Conservation (phyloP, 768 basidiomycete species). For the Royoungia palumana region DNA sequence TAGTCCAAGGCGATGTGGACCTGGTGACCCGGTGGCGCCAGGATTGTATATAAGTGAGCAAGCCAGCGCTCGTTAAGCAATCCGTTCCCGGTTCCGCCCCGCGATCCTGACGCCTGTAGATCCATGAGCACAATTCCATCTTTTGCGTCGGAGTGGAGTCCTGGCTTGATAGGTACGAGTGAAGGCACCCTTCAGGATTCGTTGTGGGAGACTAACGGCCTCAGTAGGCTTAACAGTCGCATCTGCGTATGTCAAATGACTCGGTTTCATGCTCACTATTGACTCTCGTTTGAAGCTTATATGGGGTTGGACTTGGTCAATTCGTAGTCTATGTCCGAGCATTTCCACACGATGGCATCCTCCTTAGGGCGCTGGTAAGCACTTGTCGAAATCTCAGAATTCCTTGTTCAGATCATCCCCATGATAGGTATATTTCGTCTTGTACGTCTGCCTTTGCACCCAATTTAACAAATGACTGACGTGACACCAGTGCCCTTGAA, state of each 20-base stretch:
- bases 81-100: too few relatives aligned
- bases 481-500: conserved; percentile 7
- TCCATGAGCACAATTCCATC: conserved; percentile 3
- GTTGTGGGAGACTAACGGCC: conserved; percentile 3
- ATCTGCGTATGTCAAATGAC: conserved; percentile 8
- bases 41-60: too few relatives aligned
- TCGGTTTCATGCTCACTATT: neutral
- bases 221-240: conserved; percentile 16
- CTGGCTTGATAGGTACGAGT: conserved; percentile 18
- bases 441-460: conserved; percentile 1
- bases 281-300: conserved; percentile 12
- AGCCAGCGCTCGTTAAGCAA: too few relatives aligned
- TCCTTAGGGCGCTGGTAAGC: conserved; percentile 16
- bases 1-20: too few relatives aligned
- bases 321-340: conserved; percentile 14
- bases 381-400: neutral
- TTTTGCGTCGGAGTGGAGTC: conserved; percentile 4
- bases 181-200: too few relatives aligned
- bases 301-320: conserved; percentile 18
- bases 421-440: conserved; percentile 4
- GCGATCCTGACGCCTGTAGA: neutral
- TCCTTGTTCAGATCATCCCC: neutral
- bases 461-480: neutral
- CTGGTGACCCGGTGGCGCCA: too few relatives aligned
- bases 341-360: conserved; percentile 15